Conservation (phyloP, 129 eudicot genomes). For the Cynara cardunculus region DNA sequence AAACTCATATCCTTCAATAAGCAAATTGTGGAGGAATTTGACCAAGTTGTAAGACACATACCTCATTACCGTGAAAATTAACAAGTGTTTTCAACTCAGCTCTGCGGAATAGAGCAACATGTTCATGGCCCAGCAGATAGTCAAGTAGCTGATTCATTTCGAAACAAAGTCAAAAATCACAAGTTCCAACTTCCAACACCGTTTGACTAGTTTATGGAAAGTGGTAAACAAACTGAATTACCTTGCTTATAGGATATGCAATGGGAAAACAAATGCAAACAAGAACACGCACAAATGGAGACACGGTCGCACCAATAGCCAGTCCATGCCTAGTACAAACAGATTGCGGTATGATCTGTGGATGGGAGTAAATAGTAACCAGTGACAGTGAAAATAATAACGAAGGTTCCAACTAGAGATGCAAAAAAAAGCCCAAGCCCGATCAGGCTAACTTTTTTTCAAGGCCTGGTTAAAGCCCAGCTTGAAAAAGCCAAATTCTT, state of each 20-base stretch:
- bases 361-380: neutral
- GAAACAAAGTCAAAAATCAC: constrained; percentile 2
- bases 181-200: neutral
- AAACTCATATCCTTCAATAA: neutral
- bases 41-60: constrained; percentile 16
- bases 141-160: constrained; percentile 53
- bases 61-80: constrained; percentile 87
- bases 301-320: constrained; percentile 81
- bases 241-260: constrained; percentile 98
- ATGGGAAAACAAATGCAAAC: constrained; percentile 87
- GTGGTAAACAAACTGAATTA: constrained; percentile 14
- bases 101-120: constrained; percentile 80
- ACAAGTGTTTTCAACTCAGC: constrained; percentile 95
- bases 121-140: constrained; percentile 67
- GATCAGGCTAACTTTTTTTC: neutral
- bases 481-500: neutral
- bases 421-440: neutral
- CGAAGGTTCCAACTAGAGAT: neutral
- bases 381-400: neutral
- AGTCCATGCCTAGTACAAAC: constrained; percentile 88
- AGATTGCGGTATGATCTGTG: constrained; percentile 90
- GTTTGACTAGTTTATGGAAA: neutral
- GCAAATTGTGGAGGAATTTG: neutral
- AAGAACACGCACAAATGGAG: constrained; percentile 84
- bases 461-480: neutral